Evolutionary conservation across 345 rosid species (phyloP), one percentile per base, ranked within the genome.

Genomic region (Capsella bursapastoris): DNA sequence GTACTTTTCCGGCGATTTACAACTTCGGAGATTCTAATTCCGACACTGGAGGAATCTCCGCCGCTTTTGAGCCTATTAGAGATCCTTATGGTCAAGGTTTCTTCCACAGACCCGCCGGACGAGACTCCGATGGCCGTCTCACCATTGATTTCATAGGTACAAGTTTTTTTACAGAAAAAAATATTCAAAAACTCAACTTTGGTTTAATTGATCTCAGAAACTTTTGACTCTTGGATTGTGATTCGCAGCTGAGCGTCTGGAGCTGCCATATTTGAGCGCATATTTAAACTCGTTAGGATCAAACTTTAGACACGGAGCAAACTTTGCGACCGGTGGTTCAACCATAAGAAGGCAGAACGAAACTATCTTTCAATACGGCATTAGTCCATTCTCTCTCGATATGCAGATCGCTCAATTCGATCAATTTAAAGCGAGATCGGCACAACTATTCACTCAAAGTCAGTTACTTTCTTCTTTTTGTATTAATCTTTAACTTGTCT

Each of bases 291-390:
- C 97, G 8, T 78, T 94, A 6, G 98, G 93, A 68, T 69, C 90
- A 56, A 84, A 83, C 66, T 94, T 85, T 82, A 80, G 93, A 81
- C 93, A 87, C 57, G 98, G 97, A 6, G 98, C 97, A 1, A 94
- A 91, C 77, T 88, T 94, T 73, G 97, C 98, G 1, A 88, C 97
- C 0, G 97, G 98, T 43, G 98, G 98, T 25, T 91, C 97, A 43
- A 94, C 98, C 44, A 88, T 94, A 27, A 82, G 88, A 76, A 86
- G 86, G 76, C 97, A 73, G 52, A 94, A 94, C 68, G 97, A 90
- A 76, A 91, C 93, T 10, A 91, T 94, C n/a, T 94, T 35, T 55
- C 83, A 91, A 75, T 86, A 88, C 57, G 95, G 98, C 5, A 90
- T 94, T 10, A 94, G 97, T 79, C 97, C 98, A 4, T 94, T 94